Evolutionary conservation across 139 green algal genomes (phyloP), one percentile per base, ranked within the genome.

Genomic region (Chlamydomonas applanata): DNA sequence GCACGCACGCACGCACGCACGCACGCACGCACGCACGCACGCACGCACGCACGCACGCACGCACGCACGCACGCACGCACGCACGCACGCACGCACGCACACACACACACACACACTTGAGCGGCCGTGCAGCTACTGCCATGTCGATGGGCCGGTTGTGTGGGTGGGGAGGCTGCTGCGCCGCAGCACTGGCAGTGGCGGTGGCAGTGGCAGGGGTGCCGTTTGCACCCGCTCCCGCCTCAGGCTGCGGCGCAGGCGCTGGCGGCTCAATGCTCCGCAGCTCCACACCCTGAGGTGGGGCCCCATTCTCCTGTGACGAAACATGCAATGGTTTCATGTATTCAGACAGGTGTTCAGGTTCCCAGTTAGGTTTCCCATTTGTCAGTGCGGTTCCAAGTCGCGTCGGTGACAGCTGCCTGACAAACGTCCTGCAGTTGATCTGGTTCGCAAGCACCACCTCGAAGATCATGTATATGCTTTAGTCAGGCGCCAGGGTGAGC

Each of bases 121-220:
- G 62, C 30, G 35, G 62, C 22, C 62, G 62, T 52, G 62, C 36
- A 2, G 36, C 62, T 17, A 69, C 14, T 16, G 36, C 33, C 11
- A 69, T 32, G 32, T 32, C 62, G 16, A 69, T n/a, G 14, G 36
- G 62, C 17, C 62, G 20, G 62, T 53, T 16, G 36, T n/a, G 16
- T 30, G 62, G 25, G 35, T 69, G 62, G n/a, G 69, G 4, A 68
- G 27, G 24, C 22, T 65, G 25, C 67, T 24, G 22, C 97, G 3
- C 96, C 90, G 29, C 27, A 97, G 17, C 90, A 97, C 59, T 19
- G 20, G 19, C 7, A 11, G 30, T 36, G 5, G n/a, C 22, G 5
- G 22, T 62, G 22, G 22, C 22, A 14, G 54, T 14, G 22, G 22
- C 46, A 29, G 19, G 17, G 19, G 19, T 33, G 19, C 46, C 17